Conservation (phyloP, 148 eudicot species). For the Simmondsia chinensis region DNA sequence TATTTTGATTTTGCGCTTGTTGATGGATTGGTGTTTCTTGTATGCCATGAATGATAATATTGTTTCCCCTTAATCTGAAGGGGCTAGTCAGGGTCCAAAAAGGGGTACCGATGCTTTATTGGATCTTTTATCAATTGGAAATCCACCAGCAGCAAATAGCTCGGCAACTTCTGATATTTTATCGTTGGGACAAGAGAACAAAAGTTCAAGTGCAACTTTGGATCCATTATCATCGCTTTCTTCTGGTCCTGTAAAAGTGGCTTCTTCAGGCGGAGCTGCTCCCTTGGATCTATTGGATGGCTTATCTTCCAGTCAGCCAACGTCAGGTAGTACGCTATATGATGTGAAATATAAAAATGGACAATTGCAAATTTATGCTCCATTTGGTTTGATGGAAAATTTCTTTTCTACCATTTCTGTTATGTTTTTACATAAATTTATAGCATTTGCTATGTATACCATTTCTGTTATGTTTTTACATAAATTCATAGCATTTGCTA, state of each 20-base stretch:
- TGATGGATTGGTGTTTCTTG: neutral
- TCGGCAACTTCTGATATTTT: constrained; percentile 44
- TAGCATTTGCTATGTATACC: neutral
- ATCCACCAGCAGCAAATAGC: constrained; percentile 47
- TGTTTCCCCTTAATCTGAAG: constrained; percentile 28
- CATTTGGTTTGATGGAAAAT: no score
- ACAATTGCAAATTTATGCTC: no score
- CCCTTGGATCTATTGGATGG: constrained; percentile 80
- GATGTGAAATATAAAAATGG: no score
- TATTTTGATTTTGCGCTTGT: no score
- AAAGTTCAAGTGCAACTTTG: constrained; percentile 27
- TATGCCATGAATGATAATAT: constrained; percentile 3
- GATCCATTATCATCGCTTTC: constrained; percentile 43
- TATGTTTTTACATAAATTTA: no score
- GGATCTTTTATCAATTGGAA: constrained; percentile 89
- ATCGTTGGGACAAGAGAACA: constrained; percentile 44
- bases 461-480: no score
- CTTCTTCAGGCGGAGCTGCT: constrained; percentile 41
- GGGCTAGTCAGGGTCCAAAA: constrained; percentile 54
- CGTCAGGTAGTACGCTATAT: no score
- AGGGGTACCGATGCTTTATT: constrained; percentile 69
- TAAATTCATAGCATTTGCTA: no score
- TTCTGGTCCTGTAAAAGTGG: constrained; percentile 27
- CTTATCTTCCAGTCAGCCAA: constrained; percentile 37
- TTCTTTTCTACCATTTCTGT: no score